phyloP scores from a whole-genome alignment of 805 yeast species.

The Candida schatavii region DNA sequence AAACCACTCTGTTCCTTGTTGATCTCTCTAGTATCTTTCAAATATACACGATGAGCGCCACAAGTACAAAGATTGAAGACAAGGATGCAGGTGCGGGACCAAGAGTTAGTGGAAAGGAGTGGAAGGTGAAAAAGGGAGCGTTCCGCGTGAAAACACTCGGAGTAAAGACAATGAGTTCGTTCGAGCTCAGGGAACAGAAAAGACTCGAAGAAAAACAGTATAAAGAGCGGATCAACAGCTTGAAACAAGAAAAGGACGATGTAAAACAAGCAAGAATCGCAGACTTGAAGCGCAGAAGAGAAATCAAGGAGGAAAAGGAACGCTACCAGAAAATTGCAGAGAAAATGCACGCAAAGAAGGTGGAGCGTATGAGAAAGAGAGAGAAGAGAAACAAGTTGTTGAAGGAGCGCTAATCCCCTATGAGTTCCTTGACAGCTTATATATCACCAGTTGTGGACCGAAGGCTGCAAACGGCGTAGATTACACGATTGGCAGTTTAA shows the following conservation, averaged over 20 bases:
- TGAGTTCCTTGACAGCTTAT: too few species aligned
- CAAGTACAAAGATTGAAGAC: conserved; percentile 23
- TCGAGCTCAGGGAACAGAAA: conserved; percentile 66
- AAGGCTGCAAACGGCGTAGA: too few species aligned
- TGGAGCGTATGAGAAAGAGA: conserved; percentile 82
- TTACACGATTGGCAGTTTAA: too few species aligned
- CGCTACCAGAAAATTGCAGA: conserved; percentile 78
- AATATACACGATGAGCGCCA: conserved; percentile 24
- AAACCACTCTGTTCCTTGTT: neutral
- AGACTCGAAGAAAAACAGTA: conserved; percentile 62
- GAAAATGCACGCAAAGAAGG: conserved; percentile 88
- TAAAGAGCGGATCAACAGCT: conserved; percentile 64
- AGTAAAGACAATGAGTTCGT: conserved; percentile 47
- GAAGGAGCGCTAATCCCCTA: conserved; percentile 85
- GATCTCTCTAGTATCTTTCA: neutral
- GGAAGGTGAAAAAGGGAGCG: conserved; percentile 69
- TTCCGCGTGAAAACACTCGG: conserved; percentile 64
- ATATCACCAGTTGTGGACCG: too few species aligned
- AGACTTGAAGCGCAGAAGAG: conserved; percentile 68
- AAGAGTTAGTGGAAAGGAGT: conserved; percentile 63
- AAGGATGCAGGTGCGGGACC: conserved; percentile 44
- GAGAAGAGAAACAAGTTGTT: conserved; percentile 94
- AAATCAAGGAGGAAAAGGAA: conserved; percentile 82
- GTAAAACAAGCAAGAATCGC: conserved; percentile 52
- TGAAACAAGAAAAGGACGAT: conserved; percentile 75